Base-by-base conservation (phyloP, 1,284 basidiomycete genomes). In the Cutaneotrichosporon sp. region DNA sequence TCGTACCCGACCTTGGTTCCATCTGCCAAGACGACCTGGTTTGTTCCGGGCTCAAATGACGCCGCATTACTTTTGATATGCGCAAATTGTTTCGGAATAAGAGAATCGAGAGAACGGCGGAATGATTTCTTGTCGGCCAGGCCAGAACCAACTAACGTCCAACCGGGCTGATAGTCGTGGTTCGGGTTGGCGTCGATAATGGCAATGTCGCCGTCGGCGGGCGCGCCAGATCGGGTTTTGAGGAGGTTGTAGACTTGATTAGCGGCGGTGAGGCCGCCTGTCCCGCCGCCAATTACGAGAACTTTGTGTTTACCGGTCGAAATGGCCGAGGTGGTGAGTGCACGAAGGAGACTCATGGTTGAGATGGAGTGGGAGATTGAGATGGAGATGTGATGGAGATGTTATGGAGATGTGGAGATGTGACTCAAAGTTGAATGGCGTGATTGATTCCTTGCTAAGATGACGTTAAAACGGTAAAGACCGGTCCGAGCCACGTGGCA, bases 81-180 rank as follows among this genome's bases (percentile, higher is more conserved):
- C 11, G 85, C 83, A 66, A 97, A 86, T 72, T 92, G 85, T 10
- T 83, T 76, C 0, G 92, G 90, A 62, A 96, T 86, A 50, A 96
- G 84, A 1, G 86, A 84, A 30, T 82, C 76, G 57, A 97, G 84
- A 5, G 86, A 86, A 34, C 86, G 85, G 62, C 88, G 86, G 70
- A 91, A 89, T 69, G 90, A 89, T 58, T 85, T 78, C 73, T 89
- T 87, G 65, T 76, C 64, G 51, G 81, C 81, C 26, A 98, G 84
- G 42, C 96, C 96, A 32, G 91, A 85, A 31, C 93, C 95, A 49
- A 95, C 94, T 30, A 97, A 86, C 2, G 95, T 97, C 94, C 90
- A 92, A 77, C 90, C 91, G 26, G 91, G 91, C 86, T 92, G 76
- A 69, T 71, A 75, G 72, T 80, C 78, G 73, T 77, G 70, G 64